Conservation (phyloP, 2,329 filamentous ascomycete species). For the Exophiala sp. region DNA sequence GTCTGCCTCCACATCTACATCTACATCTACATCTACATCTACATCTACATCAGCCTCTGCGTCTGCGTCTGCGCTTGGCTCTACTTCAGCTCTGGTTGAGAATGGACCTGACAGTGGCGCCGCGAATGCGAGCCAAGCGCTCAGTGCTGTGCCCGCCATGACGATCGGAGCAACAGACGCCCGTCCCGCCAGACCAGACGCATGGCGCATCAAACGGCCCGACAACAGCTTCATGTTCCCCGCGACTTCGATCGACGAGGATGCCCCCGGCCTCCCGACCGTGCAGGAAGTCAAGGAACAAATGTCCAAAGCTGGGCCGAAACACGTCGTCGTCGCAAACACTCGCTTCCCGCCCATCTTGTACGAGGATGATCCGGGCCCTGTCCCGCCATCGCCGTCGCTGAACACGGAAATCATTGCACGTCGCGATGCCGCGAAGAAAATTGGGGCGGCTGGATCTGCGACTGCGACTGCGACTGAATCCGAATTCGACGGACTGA, state of each 20-base stretch:
- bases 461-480: conserved; percentile 39
- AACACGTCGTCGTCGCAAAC: conserved; percentile 72
- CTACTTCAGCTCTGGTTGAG: too few species aligned
- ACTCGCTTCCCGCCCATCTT: conserved; percentile 62
- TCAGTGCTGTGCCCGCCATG: conserved; percentile 54
- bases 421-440: conserved; percentile 74
- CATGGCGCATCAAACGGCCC: conserved; percentile 63
- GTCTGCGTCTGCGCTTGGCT: too few species aligned
- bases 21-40: too few species aligned
- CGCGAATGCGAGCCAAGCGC: too few species aligned
- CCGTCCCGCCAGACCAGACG: conserved; percentile 69
- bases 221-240: conserved; percentile 84
- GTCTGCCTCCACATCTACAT: too few species aligned
- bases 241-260: conserved; percentile 45
- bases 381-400: conserved; percentile 69
- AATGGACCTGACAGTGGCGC: too few species aligned
- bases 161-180: conserved; percentile 57
- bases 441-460: conserved; percentile 55
- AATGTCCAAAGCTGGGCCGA: conserved; percentile 67
- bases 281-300: conserved; percentile 62
- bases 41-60: too few species aligned
- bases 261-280: conserved; percentile 46
- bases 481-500: conserved; percentile 22
- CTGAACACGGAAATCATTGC: conserved; percentile 55
- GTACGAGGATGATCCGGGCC: conserved; percentile 31